Base-by-base conservation (phyloP, 108 stramenopile species). In the Licmophora abbreviata region DNA sequence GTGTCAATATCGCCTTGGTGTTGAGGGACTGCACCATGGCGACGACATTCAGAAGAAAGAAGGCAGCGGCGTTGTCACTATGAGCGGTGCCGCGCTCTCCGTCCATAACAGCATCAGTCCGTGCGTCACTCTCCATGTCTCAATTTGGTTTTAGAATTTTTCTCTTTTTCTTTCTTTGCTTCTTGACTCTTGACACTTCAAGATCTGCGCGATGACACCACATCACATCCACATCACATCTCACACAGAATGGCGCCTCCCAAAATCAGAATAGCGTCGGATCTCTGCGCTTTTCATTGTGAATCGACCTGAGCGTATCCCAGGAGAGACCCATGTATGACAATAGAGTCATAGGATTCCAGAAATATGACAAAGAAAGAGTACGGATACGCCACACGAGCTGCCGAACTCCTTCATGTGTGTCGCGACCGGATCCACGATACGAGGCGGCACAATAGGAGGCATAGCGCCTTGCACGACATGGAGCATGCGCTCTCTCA, bases 11-110 rank as follows among this genome's bases (percentile, higher is more conserved):
- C 29, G 90, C 90, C 31, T 84, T 92, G 29, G 84, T 61, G 54
- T 92, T 92, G 46, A 92, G 52, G 9, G 83, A 83, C 72, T 92
- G 90, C 28, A 92, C 90, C 90, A 92, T 92, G 2, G n/a, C n/a
- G n/a, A n/a, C n/a, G n/a, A n/a, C n/a, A n/a, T n/a, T n/a, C n/a
- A n/a, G n/a, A n/a, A n/a, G n/a, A n/a, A n/a, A n/a, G n/a, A n/a
- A n/a, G n/a, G n/a, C n/a, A n/a, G n/a, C n/a, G n/a, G n/a, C n/a
- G n/a, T n/a, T n/a, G n/a, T n/a, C n/a, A n/a, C n/a, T n/a, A n/a
- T n/a, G n/a, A n/a, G n/a, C n/a, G n/a, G n/a, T n/a, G n/a, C n/a
- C n/a, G n/a, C n/a, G n/a, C n/a, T n/a, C n/a, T n/a, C n/a, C n/a
- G n/a, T n/a, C n/a, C n/a, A n/a, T n/a, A n/a, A n/a, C n/a, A n/a